Evolutionary conservation across 768 basidiomycete genomes (phyloP).

Genomic region (Lanmaoa pseudosensibilis): DNA sequence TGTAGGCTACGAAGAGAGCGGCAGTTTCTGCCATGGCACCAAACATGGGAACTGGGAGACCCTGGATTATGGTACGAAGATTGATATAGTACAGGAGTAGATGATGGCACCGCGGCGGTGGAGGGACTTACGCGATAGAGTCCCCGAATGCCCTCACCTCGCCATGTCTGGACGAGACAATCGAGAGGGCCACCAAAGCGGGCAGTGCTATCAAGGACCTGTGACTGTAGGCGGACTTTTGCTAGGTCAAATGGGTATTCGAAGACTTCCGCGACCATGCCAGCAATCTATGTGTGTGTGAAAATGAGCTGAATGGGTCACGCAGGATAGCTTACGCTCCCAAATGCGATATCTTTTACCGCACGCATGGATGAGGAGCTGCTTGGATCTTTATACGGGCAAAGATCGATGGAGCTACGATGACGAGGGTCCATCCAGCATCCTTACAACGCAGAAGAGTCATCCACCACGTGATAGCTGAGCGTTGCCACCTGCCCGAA

Average conservation of each 20-base stretch:
- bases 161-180: constrained; percentile 59
- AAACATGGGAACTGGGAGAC: constrained; percentile 80
- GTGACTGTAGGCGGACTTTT: constrained; percentile 88
- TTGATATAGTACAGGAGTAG: background rate
- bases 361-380: constrained; percentile 24
- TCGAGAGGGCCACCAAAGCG: constrained; percentile 60
- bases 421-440: background rate
- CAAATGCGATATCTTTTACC: constrained; percentile 48
- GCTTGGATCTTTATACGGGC: no score
- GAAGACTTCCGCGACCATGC: constrained; percentile 83
- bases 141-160: constrained; percentile 55
- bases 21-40: constrained; percentile 91
- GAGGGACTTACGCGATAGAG: constrained; percentile 48
- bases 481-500: background rate
- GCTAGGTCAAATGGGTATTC: constrained; percentile 93
- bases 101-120: background rate
- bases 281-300: constrained; percentile 54
- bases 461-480: constrained; percentile 14
- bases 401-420: background rate
- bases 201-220: constrained; percentile 67
- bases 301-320: background rate
- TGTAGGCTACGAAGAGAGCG: constrained; percentile 78
- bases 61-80: constrained; percentile 43
- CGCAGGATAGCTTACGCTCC: constrained; percentile 39
- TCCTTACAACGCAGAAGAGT: no score